Evolutionary conservation across 768 basidiomycete species (phyloP), one percentile per base, ranked within the genome.

Genomic region (Podaxis sp.): DNA sequence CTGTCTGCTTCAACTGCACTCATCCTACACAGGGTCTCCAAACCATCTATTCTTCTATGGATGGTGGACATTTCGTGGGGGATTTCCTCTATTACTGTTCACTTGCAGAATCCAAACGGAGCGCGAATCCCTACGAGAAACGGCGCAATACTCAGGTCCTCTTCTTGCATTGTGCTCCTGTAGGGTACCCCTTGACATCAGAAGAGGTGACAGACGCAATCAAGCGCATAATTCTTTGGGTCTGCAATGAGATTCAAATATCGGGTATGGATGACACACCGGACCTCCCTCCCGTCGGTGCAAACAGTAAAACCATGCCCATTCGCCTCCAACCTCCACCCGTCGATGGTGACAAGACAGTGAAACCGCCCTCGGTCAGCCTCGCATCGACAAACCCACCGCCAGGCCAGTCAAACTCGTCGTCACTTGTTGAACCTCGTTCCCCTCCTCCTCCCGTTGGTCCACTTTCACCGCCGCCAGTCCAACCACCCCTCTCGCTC

Each of bases 31-130:
- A 39, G 51, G 51, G 59, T 2, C 40, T 60, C 38, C 68, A 90
- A 87, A 80, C 87, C 75, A 85, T 90, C 22, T 86, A 87, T 70
- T 81, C 87, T 19, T 90, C 89, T 2, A 83, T 87, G 80, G 90
- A 92, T 69, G 87, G 89, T 15, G 90, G 89, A 0, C 87, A 89
- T 70, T 92, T 86, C 71, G 74, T 91, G 11, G 89, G 87, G 70
- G 90, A 92, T 74, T 92, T 88, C 72, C 82, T 87, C 63, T 90
- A 88, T 71, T 92, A 89, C 68, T 87, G 88, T 69, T 90, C 88
- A 9, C 80, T 91, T 28, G 88, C 88, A 4, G 89, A 90, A 70
- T 81, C 84, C 28, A 84, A 81, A 68, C 83, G 87, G 2, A 77
- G 73, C 19, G 75, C 76, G 49, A 57, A 55, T 51, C 62, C 62